Evolutionary conservation across 257 asterid genomes (phyloP), one percentile per base, ranked within the genome.

Genomic region (Salvia rosmarinus): DNA sequence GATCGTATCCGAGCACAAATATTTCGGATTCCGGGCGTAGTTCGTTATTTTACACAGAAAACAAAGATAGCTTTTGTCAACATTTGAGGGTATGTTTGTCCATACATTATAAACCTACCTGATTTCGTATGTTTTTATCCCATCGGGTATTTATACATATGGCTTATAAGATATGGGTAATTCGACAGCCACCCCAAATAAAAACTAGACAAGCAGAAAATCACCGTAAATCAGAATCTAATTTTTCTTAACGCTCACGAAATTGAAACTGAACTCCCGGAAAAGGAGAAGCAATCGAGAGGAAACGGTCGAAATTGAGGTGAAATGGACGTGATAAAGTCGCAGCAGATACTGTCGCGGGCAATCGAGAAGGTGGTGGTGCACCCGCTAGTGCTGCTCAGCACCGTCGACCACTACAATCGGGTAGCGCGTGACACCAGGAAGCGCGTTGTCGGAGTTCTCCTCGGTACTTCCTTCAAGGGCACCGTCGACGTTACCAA

Each of bases 341-440:
- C 90, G 52, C 99, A 91, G 90, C 99, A 94, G 78, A 78, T 94
- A 75, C 81, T 88, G 10, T 69, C 95, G 4, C 81, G 87, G 86
- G 78, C 92, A 68, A 89, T 94, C 74, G 97, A 91, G 85, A 91
- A 89, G 79, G 98, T 94, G 21, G 90, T 94, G 19, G 98, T 94
- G 40, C 98, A 94, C 67, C 98, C 98, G 16, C 86, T 94, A 50
- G 98, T 94, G 81, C 81, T 94, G 66, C 84, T 94, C 43, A 94
- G 97, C 90, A 85, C 86, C 78, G 98, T 94, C 73, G 98, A 91
- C 81, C 97, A 94, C 81, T 94, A 89, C 89, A 94, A 94, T 19
- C 83, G 98, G 39, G 98, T 94, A 64, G 97, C 99, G 46, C 93
- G 96, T n/a, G 97, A 94, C 67, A 85, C 95, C 32, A 86, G 83